These are phyloP conservation scores for Aeschynomene evenia DNA, from an alignment of 306 rosid species.

Conservation along the genomic window DNA sequence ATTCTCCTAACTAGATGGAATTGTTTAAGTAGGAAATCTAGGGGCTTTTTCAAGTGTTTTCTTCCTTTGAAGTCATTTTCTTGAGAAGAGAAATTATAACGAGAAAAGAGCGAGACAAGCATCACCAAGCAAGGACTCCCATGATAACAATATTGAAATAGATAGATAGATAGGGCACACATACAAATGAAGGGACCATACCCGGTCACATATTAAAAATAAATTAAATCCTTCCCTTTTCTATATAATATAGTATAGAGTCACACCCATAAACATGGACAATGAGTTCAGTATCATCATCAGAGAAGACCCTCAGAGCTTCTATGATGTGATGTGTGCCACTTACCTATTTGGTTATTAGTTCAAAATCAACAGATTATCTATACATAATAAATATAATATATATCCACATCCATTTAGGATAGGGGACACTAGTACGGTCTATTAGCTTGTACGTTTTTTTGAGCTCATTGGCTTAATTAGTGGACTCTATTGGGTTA, in stretches of 20 bases:
- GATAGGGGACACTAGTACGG: conserved; percentile 33
- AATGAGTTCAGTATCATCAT: conserved; percentile 23
- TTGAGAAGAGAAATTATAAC: conserved; percentile 35
- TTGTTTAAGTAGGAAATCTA: conserved; percentile 39
- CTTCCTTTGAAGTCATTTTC: conserved; percentile 48
- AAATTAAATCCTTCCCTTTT: conserved; percentile 12
- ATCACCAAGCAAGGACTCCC: conserved; percentile 35
- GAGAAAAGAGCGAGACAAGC: conserved; percentile 38
- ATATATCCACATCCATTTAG: conserved; percentile 31
- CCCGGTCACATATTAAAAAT: conserved; percentile 20
- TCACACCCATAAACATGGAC: conserved; percentile 38
- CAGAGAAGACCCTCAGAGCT: conserved; percentile 27
- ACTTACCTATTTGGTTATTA: conserved; percentile 30
- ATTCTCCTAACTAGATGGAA: conserved; percentile 23
- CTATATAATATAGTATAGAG: conserved; percentile 19
- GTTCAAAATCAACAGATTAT: conserved; percentile 40
- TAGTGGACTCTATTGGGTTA: conserved; percentile 2
- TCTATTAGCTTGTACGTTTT: conserved; percentile 38
- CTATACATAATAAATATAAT: too few relatives aligned
- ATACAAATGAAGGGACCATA: conserved; percentile 39
- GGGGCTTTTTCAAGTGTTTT: conserved; percentile 34
- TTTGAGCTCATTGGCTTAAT: conserved; percentile 7
- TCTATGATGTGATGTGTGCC: conserved; percentile 46
- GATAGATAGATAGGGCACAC: conserved; percentile 40
- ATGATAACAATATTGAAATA: conserved; percentile 42